Evolutionary conservation across 768 basidiomycete species (phyloP), one percentile per base, ranked within the genome.

Genomic region (Xerocomellus dryophilus): DNA sequence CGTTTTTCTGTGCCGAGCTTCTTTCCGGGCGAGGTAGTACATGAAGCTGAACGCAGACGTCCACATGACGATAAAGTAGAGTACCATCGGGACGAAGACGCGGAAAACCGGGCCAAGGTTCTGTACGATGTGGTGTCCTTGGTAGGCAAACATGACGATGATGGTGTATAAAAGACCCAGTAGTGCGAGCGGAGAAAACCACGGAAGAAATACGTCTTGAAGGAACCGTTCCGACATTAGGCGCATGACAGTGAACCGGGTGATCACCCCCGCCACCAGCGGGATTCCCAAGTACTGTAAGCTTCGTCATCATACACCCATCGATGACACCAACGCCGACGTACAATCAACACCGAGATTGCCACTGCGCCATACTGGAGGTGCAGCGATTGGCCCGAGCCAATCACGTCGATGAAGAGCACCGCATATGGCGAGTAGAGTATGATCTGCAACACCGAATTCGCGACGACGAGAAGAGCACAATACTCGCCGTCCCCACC

Each of bases 61-160:
- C 86, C 88, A 93, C 82, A 92, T 87, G 69, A 91, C 68, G 41
- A 79, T 51, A 66, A 93, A 93, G 72, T 93, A 93, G 32, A 88
- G 73, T 21, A 89, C 73, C 74, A 90, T 78, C 2, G 92, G 91
- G 7, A 92, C 89, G 62, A 88, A 83, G 2, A 89, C 82, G 17
- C 90, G 81, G 70, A 93, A 92, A 3, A 90, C 88, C 6, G 80
- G 79, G 0, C 88, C 84, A 34, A 93, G 73, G 63, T 91, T 84
- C 54, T 84, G 76, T 11, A 91, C 69, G 58, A 93, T 90, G 52
- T 81, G 81, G 47, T 85, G 81, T 73, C 81, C 68, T 69, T 84
- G 82, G 62, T 82, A 81, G 5, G 85, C 88, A 63, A 91, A 90
- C 64, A 90, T 76, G 43, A 90, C 81, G 51, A 88, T 68, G 61